Evolutionary conservation across 495 filamentous ascomycete genomes (phyloP), one percentile per base, ranked within the genome.

Genomic region (Aspergillus egyptiacus): DNA sequence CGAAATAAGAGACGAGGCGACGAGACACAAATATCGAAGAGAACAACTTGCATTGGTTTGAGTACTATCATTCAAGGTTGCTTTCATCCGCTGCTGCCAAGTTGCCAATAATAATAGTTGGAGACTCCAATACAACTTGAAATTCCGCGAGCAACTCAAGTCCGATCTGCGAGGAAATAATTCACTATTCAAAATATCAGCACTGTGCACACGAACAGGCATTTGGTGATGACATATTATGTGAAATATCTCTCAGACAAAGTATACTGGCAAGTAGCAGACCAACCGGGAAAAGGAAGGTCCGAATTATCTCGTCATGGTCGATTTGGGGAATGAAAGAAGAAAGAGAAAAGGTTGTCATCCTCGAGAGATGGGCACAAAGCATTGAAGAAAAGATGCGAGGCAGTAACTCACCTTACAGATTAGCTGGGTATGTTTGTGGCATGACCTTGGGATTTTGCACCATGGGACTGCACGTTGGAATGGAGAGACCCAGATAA

Each of bases 251-350:
- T 72, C 69, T 91, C 89, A 95, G 89, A 93, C 87, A 88, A 85
- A 66, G 72, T 80, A 77, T 93, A 94, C 89, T 95, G 89, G 89
- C 89, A 89, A 95, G 89, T 93, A 94, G 80, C 89, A 91, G 85
- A 82, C 78, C 71, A 68, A 75, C 76, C 77, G 72, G 77, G 72
- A 78, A 80, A 40, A 75, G 74, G 75, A 71, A 68, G 72, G 75
- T 80, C 85, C 82, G 79, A 72, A 80, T 71, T 71, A 55, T 75
- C 72, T 88, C 87, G 83, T 91, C 90, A 96, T 83, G 84, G 88
- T 82, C 90, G 90, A 93, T 74, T 96, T 86, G 76, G 85, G 71
- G 20, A 82, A 76, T 81, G 86, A 87, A 94, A 91, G 89, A 95
- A 96, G 89, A 80, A 77, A n/a, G 81, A 73, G 14, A 73, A 77